These are phyloP conservation scores for Stentor coeruleus DNA, from an alignment of 73 alveolate species.

Conservation along the genomic window DNA sequence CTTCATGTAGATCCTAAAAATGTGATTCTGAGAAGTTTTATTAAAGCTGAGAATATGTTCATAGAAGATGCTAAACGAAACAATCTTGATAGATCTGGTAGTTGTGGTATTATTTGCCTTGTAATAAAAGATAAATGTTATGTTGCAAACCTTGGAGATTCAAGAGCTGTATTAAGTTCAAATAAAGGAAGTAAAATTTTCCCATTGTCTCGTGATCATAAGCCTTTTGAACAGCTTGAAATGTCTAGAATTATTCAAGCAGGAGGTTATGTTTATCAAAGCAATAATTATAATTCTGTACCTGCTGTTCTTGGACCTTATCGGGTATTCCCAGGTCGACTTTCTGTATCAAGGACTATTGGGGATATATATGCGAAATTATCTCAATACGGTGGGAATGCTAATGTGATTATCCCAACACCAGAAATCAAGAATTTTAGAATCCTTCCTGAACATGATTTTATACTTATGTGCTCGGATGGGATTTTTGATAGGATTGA, in stretches of 20 bases:
- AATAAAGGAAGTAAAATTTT: conserved; percentile 71
- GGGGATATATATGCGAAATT: conserved; percentile 97
- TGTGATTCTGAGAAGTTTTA: conserved; percentile 86
- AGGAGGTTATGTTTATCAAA: conserved; percentile 92
- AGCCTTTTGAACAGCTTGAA: conserved; percentile 94
- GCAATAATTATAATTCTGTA: not conserved
- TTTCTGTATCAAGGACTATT: conserved; percentile 88
- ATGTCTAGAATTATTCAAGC: conserved; percentile 84
- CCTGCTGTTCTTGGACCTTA: conserved; percentile 78
- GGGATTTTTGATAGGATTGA: conserved; percentile 96
- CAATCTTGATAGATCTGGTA: conserved; percentile 83
- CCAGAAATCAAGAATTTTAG: conserved; percentile 90
- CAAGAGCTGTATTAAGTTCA: conserved; percentile 91
- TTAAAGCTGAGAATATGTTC: conserved; percentile 82
- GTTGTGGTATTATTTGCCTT: conserved; percentile 91
- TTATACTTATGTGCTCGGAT: conserved; percentile 70
- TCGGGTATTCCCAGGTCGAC: conserved; percentile 98
- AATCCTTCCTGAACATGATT: conserved; percentile 67
- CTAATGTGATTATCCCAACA: conserved; percentile 85
- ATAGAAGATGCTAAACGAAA: conserved; percentile 40
- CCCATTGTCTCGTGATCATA: conserved; percentile 91
- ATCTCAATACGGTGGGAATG: conserved; percentile 90
- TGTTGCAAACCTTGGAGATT: conserved; percentile 97
- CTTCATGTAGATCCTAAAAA: conserved; percentile 86
- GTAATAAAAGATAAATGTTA: conserved; percentile 85